phyloP scores from a whole-genome alignment of 441 rosid genomes.

The Adansonia grandidieri region DNA sequence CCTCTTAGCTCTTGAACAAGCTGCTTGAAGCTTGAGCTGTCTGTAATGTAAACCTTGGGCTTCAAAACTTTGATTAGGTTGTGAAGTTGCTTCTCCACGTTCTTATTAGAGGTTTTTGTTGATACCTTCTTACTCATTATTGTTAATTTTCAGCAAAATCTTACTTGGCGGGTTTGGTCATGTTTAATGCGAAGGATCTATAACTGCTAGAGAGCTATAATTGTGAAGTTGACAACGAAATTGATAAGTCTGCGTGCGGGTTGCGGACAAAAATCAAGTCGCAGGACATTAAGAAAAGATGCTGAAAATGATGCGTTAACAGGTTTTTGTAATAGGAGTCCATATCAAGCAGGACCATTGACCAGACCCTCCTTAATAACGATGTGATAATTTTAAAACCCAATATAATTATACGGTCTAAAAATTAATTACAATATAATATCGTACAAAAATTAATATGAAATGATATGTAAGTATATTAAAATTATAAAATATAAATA shows the following conservation, averaged over 20 bases:
- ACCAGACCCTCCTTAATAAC: neutral
- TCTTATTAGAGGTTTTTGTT: neutral
- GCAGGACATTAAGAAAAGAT: slow-evolving; percentile 17
- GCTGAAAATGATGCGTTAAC: slow-evolving; percentile 16
- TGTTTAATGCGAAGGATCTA: neutral
- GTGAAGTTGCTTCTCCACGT: slow-evolving; percentile 19
- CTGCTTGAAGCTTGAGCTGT: slow-evolving; percentile 23
- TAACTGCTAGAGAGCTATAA: neutral
- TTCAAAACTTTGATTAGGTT: slow-evolving; percentile 4
- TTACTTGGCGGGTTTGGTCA: neutral
- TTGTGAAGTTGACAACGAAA: slow-evolving; percentile 9
- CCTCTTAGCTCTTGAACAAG: slow-evolving; percentile 27
- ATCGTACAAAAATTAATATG: too few relatives aligned
- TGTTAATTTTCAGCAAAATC: slow-evolving; percentile 5
- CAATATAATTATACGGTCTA: too few relatives aligned
- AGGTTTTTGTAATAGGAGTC: neutral
- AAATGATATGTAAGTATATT: too few relatives aligned
- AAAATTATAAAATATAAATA: too few relatives aligned
- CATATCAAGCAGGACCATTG: neutral
- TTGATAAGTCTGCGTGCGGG: neutral
- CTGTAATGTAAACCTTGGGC: slow-evolving; percentile 29
- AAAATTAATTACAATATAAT: neutral
- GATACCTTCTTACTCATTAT: slow-evolving; percentile 23
- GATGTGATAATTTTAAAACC: too few relatives aligned
- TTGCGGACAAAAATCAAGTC: slow-evolving; percentile 15